phyloP scores from a whole-genome alignment of 345 rosid species.

The Moricandia arvensis region DNA sequence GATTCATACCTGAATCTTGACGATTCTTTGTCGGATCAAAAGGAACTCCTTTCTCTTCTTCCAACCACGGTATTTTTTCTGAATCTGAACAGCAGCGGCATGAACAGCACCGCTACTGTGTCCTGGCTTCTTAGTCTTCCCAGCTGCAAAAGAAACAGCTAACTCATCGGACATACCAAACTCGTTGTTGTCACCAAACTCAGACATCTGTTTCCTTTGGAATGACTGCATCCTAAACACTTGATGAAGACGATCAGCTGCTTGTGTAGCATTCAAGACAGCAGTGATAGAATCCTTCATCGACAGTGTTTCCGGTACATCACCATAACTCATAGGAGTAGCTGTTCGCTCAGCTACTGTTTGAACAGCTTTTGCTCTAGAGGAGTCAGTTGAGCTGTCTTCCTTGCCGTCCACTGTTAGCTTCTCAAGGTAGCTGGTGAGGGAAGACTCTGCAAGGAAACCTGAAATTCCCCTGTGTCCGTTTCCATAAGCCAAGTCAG shows the following conservation, averaged over 20 bases:
- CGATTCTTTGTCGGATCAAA: slow-evolving; percentile 69
- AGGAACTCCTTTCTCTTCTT: slow-evolving; percentile 84
- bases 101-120: slow-evolving; percentile 48
- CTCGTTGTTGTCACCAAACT: slow-evolving; percentile 39
- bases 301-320: slow-evolving; percentile 62
- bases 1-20: slow-evolving; percentile 58
- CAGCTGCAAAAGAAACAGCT: slow-evolving; percentile 56
- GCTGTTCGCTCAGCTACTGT: slow-evolving; percentile 63
- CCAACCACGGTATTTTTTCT: slow-evolving; percentile 90
- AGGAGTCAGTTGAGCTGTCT: slow-evolving; percentile 38
- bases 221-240: slow-evolving; percentile 84
- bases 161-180: slow-evolving; percentile 54
- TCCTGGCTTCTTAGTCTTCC: slow-evolving; percentile 45
- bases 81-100: slow-evolving; percentile 80
- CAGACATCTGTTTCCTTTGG: slow-evolving; percentile 60
- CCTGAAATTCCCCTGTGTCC: slow-evolving; percentile 96
- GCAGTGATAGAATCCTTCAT: slow-evolving; percentile 84
- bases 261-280: slow-evolving; percentile 85
- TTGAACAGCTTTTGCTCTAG: slow-evolving; percentile 50
- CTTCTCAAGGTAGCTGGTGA: slow-evolving; percentile 64
- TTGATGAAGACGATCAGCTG: slow-evolving; percentile 80
- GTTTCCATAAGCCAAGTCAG: slow-evolving; percentile 84
- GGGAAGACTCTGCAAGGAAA: slow-evolving; percentile 79
- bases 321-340: slow-evolving; percentile 52
- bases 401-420: slow-evolving; percentile 63